phyloP scores from a whole-genome alignment of 768 basidiomycete species.

The Myochromella boudieri region DNA sequence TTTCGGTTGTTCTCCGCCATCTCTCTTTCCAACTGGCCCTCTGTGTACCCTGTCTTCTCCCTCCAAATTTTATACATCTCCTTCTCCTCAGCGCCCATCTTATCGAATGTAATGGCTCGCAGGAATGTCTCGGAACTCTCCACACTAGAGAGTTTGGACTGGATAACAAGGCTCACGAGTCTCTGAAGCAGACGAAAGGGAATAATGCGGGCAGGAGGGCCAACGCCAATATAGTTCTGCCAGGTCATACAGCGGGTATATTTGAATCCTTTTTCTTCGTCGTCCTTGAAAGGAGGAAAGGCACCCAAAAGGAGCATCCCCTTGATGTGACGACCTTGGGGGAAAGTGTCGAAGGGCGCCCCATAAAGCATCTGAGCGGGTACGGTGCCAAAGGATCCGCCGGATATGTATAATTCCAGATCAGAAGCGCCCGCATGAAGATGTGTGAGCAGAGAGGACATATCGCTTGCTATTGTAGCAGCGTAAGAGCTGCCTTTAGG shows the following conservation, averaged over 20 bases:
- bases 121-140: conserved; percentile 38
- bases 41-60: conserved; percentile 30
- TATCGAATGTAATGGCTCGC: conserved; percentile 30
- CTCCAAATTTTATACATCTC: conserved; percentile 39
- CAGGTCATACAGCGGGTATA: conserved; percentile 40
- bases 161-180: conserved; percentile 26
- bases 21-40: conserved; percentile 35
- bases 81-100: conserved; percentile 32
- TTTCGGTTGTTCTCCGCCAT: conserved; percentile 36
- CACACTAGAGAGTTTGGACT: conserved; percentile 30
- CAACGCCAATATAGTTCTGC: conserved; percentile 38
- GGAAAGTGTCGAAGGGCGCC: conserved; percentile 43
- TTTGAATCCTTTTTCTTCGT: conserved; percentile 26
- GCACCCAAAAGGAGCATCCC: conserved; percentile 41
- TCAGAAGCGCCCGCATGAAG: conserved; percentile 33
- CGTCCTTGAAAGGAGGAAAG: conserved; percentile 36
- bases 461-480: conserved; percentile 33
- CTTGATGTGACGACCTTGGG: conserved; percentile 40
- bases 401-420: conserved; percentile 41
- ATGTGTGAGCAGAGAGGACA: conserved; percentile 37
- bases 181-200: conserved; percentile 31
- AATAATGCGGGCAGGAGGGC: conserved; percentile 32
- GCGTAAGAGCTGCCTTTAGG: conserved; percentile 29
- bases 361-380: conserved; percentile 52
- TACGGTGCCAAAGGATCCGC: conserved; percentile 48